Base-by-base conservation (phyloP, 2,329 filamentous ascomycete species). In the Aspergillus quadricinctus region DNA sequence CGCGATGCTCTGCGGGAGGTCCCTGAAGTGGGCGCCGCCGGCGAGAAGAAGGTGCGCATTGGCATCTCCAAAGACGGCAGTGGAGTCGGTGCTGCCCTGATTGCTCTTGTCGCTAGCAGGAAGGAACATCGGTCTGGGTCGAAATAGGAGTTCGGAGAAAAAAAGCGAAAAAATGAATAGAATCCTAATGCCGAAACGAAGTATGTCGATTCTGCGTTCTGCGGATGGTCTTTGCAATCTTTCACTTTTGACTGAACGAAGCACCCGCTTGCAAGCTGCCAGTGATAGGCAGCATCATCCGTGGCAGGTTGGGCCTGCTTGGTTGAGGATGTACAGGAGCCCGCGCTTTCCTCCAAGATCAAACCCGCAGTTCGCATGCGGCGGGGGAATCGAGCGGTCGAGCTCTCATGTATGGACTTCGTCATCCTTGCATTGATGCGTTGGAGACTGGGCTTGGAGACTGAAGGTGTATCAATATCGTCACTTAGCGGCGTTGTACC, bases 31-130 rank as follows among this genome's bases (percentile, higher is more conserved):
- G 93, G 93, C 4, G 77, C 80, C 48, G 79, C 83, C 56, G 92
- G 92, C 10, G 92, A 95, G 62, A 88, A 89, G 77, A 89, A 87
- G 75, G 89, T 99, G 62, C 83, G 91, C 56, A 97, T 99, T 68
- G 94, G 93, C 23, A 94, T 97, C 68, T 94, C 94, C 60, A 97
- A 96, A 81, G 94, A 99, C 72, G 94, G 94, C 49, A 94, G 89
- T 61, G 94, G 91, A 61, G 90, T 96, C n/a, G 94, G 94, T 53
- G 94, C 94, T 3, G 94, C 94, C 43, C 78, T 99, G 66, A 97
- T 97, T 75, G 94, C 94, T 52, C 83, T 97, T 51, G 89, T 97
- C 28, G 93, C 93, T 1, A 88, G 89, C 57, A 70, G 65, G 57
- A 63, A 63, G 23, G 59, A 66, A 25, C 29, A 52, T 46, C 2